Base-by-base conservation (phyloP, 1,139 yeast species). In the Tardiomyces digboiensis region DNA sequence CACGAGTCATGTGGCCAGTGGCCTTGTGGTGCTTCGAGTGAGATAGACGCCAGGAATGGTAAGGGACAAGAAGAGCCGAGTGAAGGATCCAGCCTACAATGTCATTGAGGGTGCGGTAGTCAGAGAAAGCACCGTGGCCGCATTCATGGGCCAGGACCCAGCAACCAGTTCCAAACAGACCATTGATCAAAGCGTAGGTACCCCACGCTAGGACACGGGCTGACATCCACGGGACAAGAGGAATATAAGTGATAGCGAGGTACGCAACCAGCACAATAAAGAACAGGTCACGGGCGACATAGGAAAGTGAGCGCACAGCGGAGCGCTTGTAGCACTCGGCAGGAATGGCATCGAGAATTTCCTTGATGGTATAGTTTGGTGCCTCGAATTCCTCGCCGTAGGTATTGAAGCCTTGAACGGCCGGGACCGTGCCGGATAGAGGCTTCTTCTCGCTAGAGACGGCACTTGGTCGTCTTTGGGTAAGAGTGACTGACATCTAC, bases 131-230 rank as follows among this genome's bases (percentile, higher is more conserved):
- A 47, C 80, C 82, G 65, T 85, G 95, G 44, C 95, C 95, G 69
- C 95, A 85, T 67, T 85, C 95, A 65, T 85, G 95, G 48, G 94
- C 94, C 62, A 85, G 65, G 50, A 85, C 82, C 95, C 95, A 85
- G 52, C 82, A 59, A 29, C 94, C 95, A 49, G 86, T 80, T 26
- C 85, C 84, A 56, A 81, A 74, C 52, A 83, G 69, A 41, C 93
- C 86, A 55, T 78, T 77, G 39, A 68, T 63, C 47, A 71, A 60
- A 21, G 77, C 74, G 62, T 80, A 80, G 33, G 60, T 65, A 41
- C 71, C 56, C 89, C 93, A 85, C 43, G 76, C 73, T 7, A 65
- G 64, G 49, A 74, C 72, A 56, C 91, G 72, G 13, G 67, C 56
- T 10, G 58, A 52, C 41, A 61, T 56, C 52, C 64, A 65, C 26